Conservation (phyloP, 768 basidiomycete species). For the Boletus tylopilopsis region DNA sequence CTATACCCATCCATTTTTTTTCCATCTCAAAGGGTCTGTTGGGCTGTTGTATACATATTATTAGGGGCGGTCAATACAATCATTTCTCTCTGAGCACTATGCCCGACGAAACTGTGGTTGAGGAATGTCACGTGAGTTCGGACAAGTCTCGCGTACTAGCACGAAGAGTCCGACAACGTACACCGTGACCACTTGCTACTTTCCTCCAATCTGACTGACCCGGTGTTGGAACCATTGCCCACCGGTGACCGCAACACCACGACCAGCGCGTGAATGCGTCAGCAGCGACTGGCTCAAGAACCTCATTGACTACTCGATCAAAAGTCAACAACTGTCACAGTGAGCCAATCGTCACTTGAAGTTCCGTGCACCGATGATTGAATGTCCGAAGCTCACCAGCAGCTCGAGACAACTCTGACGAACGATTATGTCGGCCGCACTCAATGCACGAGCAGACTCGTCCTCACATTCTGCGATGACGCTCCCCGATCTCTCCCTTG, state of each 20-base stretch:
- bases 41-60: neutral
- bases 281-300: neutral
- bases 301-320: neutral
- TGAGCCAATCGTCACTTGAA: slow-evolving; percentile 2
- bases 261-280: neutral
- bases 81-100: neutral
- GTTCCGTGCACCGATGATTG: neutral
- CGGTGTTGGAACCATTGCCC: neutral
- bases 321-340: slow-evolving; percentile 3
- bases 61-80: neutral
- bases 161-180: too few relatives aligned
- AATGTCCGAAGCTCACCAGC: neutral
- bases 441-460: slow-evolving; percentile 37
- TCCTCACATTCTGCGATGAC: slow-evolving; percentile 42
- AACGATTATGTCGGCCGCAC: slow-evolving; percentile 41
- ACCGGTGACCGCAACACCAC: neutral
- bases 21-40: neutral
- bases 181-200: neutral
- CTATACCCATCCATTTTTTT: neutral
- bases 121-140: slow-evolving; percentile 12
- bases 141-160: neutral
- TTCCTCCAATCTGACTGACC: neutral
- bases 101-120: too few relatives aligned
- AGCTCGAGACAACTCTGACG: neutral
- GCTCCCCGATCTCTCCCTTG: slow-evolving; percentile 59